These are phyloP conservation scores for Arthrobotrys entomopaga DNA, from an alignment of 2,329 filamentous ascomycete genomes.

Conservation along the genomic window DNA sequence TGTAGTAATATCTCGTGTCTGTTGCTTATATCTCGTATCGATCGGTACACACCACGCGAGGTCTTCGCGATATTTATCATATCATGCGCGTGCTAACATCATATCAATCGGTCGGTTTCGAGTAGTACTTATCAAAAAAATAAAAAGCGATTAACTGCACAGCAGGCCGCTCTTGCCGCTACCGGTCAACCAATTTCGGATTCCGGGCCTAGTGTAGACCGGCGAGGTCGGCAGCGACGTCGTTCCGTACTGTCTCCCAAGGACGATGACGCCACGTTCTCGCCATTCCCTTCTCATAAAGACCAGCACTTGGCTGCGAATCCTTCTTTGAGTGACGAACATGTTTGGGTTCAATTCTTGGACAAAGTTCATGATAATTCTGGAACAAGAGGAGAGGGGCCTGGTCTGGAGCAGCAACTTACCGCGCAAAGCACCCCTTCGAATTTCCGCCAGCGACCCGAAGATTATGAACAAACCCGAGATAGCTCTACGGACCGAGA, in stretches of 20 bases:
- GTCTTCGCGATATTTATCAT: too few species aligned
- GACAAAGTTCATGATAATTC: conserved; percentile 51
- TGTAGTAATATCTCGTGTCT: too few species aligned
- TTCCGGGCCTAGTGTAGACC: conserved; percentile 13
- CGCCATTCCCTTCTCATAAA: conserved; percentile 45
- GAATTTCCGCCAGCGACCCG: conserved; percentile 36
- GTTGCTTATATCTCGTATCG: too few species aligned
- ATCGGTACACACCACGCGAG: too few species aligned
- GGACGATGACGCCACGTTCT: conserved; percentile 34
- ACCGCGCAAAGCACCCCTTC: conserved; percentile 45
- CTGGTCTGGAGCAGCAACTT: conserved; percentile 43
- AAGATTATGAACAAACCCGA: conserved; percentile 46
- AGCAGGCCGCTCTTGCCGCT: conserved; percentile 38
- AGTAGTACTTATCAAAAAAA: conserved; percentile 53
- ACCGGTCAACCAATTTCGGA: conserved; percentile 23
- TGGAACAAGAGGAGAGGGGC: conserved; percentile 14
- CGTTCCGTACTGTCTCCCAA: conserved; percentile 48
- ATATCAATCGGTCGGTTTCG: not conserved
- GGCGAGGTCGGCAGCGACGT: conserved; percentile 33
- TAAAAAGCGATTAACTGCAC: conserved; percentile 51
- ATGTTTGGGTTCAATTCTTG: conserved; percentile 53
- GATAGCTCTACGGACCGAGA: conserved; percentile 49
- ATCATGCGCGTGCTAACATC: not conserved
- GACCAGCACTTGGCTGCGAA: conserved; percentile 36
- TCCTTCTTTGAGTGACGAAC: conserved; percentile 49